These are phyloP conservation scores for Cryptococcus neoformans DNA, from an alignment of 1,284 basidiomycete species.

Conservation along the genomic window DNA sequence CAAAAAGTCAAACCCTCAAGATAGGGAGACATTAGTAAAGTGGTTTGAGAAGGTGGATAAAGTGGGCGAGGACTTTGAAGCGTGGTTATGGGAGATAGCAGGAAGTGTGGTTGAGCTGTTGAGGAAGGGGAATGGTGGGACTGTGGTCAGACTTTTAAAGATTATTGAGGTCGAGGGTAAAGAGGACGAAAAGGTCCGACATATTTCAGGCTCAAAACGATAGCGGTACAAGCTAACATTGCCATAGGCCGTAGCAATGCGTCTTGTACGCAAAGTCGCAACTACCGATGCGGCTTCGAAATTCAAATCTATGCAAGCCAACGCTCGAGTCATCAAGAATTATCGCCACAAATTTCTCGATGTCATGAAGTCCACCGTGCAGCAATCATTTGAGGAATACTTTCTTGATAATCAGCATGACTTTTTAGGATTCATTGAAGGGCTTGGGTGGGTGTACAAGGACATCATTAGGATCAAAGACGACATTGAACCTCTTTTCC, in stretches of 20 bases:
- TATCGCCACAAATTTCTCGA: slow-evolving; percentile 89
- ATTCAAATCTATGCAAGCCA: slow-evolving; percentile 87
- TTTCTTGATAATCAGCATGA: slow-evolving; percentile 64
- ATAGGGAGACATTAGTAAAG: slow-evolving; percentile 63
- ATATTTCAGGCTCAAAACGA: too few species aligned
- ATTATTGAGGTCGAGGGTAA: slow-evolving; percentile 89
- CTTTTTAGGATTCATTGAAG: slow-evolving; percentile 70
- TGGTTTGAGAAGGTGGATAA: slow-evolving; percentile 88
- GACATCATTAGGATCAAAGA: slow-evolving; percentile 88
- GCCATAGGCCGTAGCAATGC: slow-evolving; percentile 77
- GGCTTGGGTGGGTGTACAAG: slow-evolving; percentile 85
- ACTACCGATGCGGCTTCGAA: slow-evolving; percentile 84
- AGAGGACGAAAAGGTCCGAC: slow-evolving; percentile 85
- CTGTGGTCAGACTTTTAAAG: slow-evolving; percentile 88
- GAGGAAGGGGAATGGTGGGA: slow-evolving; percentile 72
- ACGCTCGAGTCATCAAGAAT: slow-evolving; percentile 91
- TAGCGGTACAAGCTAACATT: background rate
- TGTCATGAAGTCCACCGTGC: slow-evolving; percentile 73
- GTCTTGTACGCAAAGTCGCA: slow-evolving; percentile 88
- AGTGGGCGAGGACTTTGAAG: slow-evolving; percentile 79
- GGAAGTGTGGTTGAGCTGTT: slow-evolving; percentile 75
- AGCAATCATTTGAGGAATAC: slow-evolving; percentile 67
- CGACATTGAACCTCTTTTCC: slow-evolving; percentile 86
- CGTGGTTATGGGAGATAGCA: slow-evolving; percentile 76
- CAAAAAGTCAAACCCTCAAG: slow-evolving; percentile 60